phyloP scores from a whole-genome alignment of 2,329 filamentous ascomycete genomes.

The Dactylonectria estremocensis region DNA sequence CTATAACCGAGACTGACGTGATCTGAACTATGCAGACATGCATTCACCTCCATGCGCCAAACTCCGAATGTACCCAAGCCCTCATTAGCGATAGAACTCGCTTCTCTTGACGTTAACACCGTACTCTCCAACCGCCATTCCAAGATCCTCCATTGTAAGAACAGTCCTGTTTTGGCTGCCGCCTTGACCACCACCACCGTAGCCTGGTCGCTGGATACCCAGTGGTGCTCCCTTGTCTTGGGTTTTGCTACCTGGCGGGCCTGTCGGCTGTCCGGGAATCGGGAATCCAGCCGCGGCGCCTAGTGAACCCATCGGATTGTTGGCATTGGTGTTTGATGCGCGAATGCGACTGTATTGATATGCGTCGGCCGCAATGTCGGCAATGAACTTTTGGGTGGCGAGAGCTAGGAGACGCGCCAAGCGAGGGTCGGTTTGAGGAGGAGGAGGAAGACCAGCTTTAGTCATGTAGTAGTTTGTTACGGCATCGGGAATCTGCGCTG shows the following conservation, averaged over 20 bases:
- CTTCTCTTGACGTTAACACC: slow-evolving; percentile 97
- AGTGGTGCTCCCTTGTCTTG: slow-evolving; percentile 73
- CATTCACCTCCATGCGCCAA: slow-evolving; percentile 44
- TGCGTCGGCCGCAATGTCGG: slow-evolving; percentile 95
- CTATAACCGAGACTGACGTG: slow-evolving; percentile 37
- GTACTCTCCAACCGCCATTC: slow-evolving; percentile 98
- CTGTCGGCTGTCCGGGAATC: slow-evolving; percentile 74
- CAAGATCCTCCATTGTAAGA: slow-evolving; percentile 97
- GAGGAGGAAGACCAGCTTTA: slow-evolving; percentile 92
- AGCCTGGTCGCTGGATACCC: slow-evolving; percentile 84
- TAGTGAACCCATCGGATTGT: slow-evolving; percentile 91
- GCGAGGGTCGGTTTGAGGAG: slow-evolving; percentile 89
- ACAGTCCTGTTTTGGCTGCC: slow-evolving; percentile 93
- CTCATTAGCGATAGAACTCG: slow-evolving; percentile 87
- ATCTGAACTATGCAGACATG: slow-evolving; percentile 25
- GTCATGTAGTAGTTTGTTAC: slow-evolving; percentile 99
- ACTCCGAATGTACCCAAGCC: slow-evolving; percentile 27
- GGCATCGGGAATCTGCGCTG: slow-evolving; percentile 88
- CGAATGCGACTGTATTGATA: slow-evolving; percentile 98
- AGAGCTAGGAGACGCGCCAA: slow-evolving; percentile 94
- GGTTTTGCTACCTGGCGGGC: slow-evolving; percentile 70
- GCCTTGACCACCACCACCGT: slow-evolving; percentile 90
- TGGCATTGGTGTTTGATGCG: slow-evolving; percentile 86
- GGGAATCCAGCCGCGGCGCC: slow-evolving; percentile 81
- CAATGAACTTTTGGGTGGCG: slow-evolving; percentile 99